Base-by-base conservation (phyloP, 2,329 filamentous ascomycete species). In the Metarhizium robertsii region DNA sequence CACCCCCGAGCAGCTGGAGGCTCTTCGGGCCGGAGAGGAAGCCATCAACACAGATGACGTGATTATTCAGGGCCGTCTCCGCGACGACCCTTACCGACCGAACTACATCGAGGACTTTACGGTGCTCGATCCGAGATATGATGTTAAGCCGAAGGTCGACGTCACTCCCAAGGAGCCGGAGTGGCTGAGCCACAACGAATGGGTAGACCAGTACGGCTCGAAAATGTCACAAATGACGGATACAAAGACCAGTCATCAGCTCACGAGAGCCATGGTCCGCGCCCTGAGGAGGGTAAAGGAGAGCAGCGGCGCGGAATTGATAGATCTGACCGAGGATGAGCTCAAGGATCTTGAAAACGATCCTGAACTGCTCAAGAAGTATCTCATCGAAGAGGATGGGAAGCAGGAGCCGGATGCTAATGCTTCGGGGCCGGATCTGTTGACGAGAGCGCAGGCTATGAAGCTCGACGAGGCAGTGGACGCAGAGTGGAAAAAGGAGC, bases 81-180 rank as follows among this genome's bases (percentile, higher is more conserved):
- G 90, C 58, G 79, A 75, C 54, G 91, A 95, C 67, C 79, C 84
- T 8, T 88, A 89, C 76, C 77, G 78, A 53, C 75, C 92, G 52
- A 77, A 82, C 58, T 94, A 95, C 70, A 73, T 92, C 55, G 91
- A 96, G 68, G 90, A 95, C 70, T 87, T 96, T 65, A 83, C 87
- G 57, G 80, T 80, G 56, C 79, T 92, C 60, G 83, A 90, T 65
- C 89, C 90, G 53, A 78, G 89, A 52, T 80, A 94, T 58, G 92
- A 97, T 74, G 81, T 86, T 67, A 83, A 75, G 69, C 80, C 73
- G 62, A 77, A 72, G 56, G 73, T 65, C 70, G 50, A 69, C 72
- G 67, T 72, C 69, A 64, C 78, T 76, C 64, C 82, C 54, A 74
- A 76, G 52, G 77, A 84, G 58, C 65, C 67, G 48, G 73, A 79